Percentiles rank a stretch among this genome's conserved stretches.
phyloP scores from a whole-genome alignment of 2,329 filamentous ascomycete species.

The Ilyonectria destructans region DNA sequence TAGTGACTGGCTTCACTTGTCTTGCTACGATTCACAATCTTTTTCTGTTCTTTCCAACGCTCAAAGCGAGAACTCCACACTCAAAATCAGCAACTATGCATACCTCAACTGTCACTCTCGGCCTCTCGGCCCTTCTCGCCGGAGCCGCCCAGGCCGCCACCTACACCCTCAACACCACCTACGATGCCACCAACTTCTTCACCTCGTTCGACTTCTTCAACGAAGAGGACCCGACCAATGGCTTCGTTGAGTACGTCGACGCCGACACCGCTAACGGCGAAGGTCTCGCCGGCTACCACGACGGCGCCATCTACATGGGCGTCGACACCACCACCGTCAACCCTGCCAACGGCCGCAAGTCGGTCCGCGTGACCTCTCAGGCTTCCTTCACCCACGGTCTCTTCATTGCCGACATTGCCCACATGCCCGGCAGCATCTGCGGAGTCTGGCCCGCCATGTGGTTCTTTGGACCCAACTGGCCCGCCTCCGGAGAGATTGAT shows the following conservation, averaged over 20 bases:
- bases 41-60: background rate
- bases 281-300: conserved; percentile 72
- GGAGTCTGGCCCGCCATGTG: conserved; percentile 85
- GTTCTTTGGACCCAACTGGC: conserved; percentile 80
- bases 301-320: conserved; percentile 76
- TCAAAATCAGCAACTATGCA: conserved; percentile 46
- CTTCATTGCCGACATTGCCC: conserved; percentile 80
- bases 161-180: conserved; percentile 66
- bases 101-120: conserved; percentile 46
- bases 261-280: conserved; percentile 70
- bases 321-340: conserved; percentile 75
- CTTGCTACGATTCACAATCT: conserved; percentile 3
- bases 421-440: conserved; percentile 82
- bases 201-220: conserved; percentile 70
- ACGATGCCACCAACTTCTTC: conserved; percentile 71
- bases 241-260: conserved; percentile 81
- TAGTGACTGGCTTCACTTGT: conserved; percentile 10
- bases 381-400: conserved; percentile 79
- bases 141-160: conserved; percentile 44
- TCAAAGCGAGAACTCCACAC: background rate
- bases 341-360: conserved; percentile 74
- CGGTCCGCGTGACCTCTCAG: conserved; percentile 79
- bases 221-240: conserved; percentile 78
- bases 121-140: conserved; percentile 51
- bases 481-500: conserved; percentile 81